A percentile compares a stretch with the other conserved stretches of the same genome.
phyloP scores from a whole-genome alignment of 495 filamentous ascomycete species.

The Penicillium cosmopolitanum region DNA sequence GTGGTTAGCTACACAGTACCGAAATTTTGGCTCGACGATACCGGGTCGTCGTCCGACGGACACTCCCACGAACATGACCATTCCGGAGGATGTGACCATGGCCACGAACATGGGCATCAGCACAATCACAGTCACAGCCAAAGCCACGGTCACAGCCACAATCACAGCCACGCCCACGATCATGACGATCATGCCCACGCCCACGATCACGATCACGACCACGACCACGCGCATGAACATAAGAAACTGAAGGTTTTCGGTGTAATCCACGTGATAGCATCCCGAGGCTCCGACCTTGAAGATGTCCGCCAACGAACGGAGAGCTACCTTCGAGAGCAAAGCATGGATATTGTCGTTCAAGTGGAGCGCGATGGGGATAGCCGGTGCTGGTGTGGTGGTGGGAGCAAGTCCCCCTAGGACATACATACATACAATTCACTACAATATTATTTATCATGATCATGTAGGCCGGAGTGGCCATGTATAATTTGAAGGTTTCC shows the following conservation, averaged over 20 bases:
- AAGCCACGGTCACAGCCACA: constrained; percentile 8
- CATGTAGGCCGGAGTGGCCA: not conserved
- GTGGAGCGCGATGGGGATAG: constrained; percentile 75
- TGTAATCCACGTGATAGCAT: constrained; percentile 81
- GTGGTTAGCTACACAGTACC: constrained; percentile 86
- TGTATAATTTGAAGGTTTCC: not conserved
- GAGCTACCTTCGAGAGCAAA: constrained; percentile 58
- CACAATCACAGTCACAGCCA: constrained; percentile 19
- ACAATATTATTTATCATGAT: not conserved
- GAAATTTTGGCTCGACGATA: constrained; percentile 92
- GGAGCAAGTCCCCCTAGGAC: constrained; percentile 34
- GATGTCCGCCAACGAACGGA: constrained; percentile 72
- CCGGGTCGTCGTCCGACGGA: constrained; percentile 36
- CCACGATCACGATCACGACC: constrained; percentile 32
- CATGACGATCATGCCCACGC: constrained; percentile 24
- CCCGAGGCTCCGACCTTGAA: constrained; percentile 69
- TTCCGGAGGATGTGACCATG: constrained; percentile 27
- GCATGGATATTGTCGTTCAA: constrained; percentile 75
- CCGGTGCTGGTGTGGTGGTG: constrained; percentile 77
- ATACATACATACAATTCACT: not conserved
- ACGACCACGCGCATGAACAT: constrained; percentile 31
- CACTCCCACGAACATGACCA: constrained; percentile 36
- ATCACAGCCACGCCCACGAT: constrained; percentile 15
- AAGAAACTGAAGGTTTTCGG: constrained; percentile 63
- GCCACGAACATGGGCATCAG: constrained; percentile 29